Evolutionary conservation across 139 green algal genomes (phyloP).

Genomic region (Picochlorum sp.): DNA sequence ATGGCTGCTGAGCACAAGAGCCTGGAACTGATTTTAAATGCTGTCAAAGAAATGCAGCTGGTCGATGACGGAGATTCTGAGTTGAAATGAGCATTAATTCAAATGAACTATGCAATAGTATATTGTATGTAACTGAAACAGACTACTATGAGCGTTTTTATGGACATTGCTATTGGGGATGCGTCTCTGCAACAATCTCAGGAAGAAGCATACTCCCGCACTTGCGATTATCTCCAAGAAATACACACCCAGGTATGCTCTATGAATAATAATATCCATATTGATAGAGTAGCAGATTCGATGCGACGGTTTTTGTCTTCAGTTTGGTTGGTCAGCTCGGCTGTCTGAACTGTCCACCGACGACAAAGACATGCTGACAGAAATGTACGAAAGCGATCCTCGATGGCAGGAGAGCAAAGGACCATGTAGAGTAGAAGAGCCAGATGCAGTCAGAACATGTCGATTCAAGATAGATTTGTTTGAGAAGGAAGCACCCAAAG

Average conservation of each 20-base stretch:
- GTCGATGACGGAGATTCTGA: not conserved
- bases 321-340: slow-evolving; percentile 42
- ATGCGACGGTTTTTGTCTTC: not conserved
- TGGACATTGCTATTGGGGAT: slow-evolving; percentile 6
- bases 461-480: slow-evolving; percentile 37
- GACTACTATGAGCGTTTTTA: not conserved
- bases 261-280: too few relatives aligned
- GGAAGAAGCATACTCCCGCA: slow-evolving; percentile 3
- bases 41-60: slow-evolving; percentile 13
- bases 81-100: not conserved
- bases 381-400: slow-evolving; percentile 41
- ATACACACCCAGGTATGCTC: not conserved
- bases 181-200: not conserved
- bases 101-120: not conserved
- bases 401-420: slow-evolving; percentile 25
- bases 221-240: slow-evolving; percentile 4
- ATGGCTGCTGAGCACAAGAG: slow-evolving; percentile 7
- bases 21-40: slow-evolving; percentile 16
- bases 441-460: slow-evolving; percentile 16
- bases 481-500: slow-evolving; percentile 38
- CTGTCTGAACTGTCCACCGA: slow-evolving; percentile 38
- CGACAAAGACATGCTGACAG: slow-evolving; percentile 26
- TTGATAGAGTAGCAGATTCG: too few relatives aligned
- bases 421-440: slow-evolving; percentile 1
- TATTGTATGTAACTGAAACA: too few relatives aligned